Evolutionary conservation across 2,329 filamentous ascomycete genomes (phyloP).

Genomic region (Fusarium kyushuense): DNA sequence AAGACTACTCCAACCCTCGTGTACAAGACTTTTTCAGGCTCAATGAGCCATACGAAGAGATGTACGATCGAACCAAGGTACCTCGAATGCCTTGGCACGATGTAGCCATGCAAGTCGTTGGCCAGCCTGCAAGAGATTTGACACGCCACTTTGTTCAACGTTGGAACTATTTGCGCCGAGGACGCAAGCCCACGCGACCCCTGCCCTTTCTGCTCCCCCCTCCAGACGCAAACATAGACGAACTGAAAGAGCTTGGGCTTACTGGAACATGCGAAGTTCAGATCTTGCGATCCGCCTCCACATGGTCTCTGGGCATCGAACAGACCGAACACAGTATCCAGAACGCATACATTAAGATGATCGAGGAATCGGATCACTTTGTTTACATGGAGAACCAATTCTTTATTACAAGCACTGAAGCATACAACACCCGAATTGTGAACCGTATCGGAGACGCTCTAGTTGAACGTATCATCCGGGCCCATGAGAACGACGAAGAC

Average conservation of each 20-base stretch:
- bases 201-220: slow-evolving; percentile 94
- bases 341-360: slow-evolving; percentile 94
- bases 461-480: slow-evolving; percentile 89
- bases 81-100: slow-evolving; percentile 99
- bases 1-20: slow-evolving; percentile 97
- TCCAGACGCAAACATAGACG: slow-evolving; percentile 87
- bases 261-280: slow-evolving; percentile 97
- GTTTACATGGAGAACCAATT: slow-evolving; percentile 99
- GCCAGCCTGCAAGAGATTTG: slow-evolving; percentile 92
- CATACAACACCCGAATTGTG: slow-evolving; percentile 86
- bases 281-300: slow-evolving; percentile 88
- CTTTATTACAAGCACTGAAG: slow-evolving; percentile 93
- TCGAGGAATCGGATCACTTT: slow-evolving; percentile 94
- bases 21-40: slow-evolving; percentile 95
- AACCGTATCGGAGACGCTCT: slow-evolving; percentile 96
- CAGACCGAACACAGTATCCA: slow-evolving; percentile 94
- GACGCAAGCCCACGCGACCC: slow-evolving; percentile 91
- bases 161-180: slow-evolving; percentile 96
- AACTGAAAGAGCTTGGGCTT: slow-evolving; percentile 87
- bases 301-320: slow-evolving; percentile 92
- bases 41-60: slow-evolving; percentile 96
- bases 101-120: slow-evolving; percentile 96
- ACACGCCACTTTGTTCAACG: slow-evolving; percentile 97
- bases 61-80: slow-evolving; percentile 92
- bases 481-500: slow-evolving; percentile 83